Evolutionary conservation across 1,284 basidiomycete species (phyloP), one percentile per base, ranked within the genome.

Genomic region (Papiliotrema nemorosa): DNA sequence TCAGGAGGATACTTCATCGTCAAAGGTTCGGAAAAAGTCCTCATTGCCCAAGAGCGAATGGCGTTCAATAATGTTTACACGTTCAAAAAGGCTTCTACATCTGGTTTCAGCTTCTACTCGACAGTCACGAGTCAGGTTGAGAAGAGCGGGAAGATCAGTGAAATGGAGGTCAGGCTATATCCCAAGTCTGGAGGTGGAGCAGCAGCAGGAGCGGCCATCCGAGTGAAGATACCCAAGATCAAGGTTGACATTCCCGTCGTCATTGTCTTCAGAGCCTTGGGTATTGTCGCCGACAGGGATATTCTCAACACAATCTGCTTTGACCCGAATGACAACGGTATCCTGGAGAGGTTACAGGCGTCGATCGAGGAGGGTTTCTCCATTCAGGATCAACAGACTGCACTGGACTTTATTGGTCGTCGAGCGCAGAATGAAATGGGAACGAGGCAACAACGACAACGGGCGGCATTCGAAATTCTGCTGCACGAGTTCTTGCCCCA

Each of bases 31-130:
- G 94, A 99, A 75, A 99, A 99, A 76, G 94, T 99, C 25, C 81
- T 99, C 59, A 99, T 99, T 75, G 94, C 96, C 0, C 94, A 99
- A 73, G 94, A 99, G 75, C 85, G 96, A 47, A 98, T 98, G 93
- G 94, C 96, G 9, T 94, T 92, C 36, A 99, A 99, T 76, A 93
- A 97, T 67, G 96, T 99, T 64, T 99, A 98, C 73, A 93, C 97
- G 52, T 99, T 99, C 72, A 91, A 93, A 53, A 98, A 98, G 75
- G 90, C 90, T 0, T 89, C 97, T 52, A 52, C 50, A 6, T 55
- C 61, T 42, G 96, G 96, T 2, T 90, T 97, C 70, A 94, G 87
- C 59, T 97, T 91, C 76, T 82, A 97, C 44, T 92, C 94, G 34
- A 94, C 98, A 74, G 97, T 99, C 73, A 87, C 96, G 60, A 93